Conservation (phyloP, 2,329 filamentous ascomycete genomes). For the Dactylonectria estremocensis region DNA sequence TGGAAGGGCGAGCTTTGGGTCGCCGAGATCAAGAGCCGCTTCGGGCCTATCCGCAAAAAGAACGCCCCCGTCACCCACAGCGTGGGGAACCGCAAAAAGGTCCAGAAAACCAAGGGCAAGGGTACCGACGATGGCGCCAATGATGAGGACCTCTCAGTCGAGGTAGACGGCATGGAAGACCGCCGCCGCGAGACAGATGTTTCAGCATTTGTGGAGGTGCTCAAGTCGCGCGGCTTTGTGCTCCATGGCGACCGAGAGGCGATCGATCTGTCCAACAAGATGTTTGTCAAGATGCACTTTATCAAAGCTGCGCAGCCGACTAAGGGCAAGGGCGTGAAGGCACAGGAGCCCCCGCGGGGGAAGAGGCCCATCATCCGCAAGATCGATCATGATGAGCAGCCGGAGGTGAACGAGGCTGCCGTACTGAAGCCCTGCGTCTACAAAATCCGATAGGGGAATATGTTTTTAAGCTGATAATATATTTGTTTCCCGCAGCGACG, state of each 20-base stretch:
- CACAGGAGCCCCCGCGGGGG: constrained; percentile 70
- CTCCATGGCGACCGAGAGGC: constrained; percentile 76
- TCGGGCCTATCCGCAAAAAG: constrained; percentile 63
- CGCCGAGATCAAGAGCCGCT: constrained; percentile 95
- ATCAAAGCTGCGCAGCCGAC: constrained; percentile 83
- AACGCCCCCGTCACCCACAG: constrained; percentile 73
- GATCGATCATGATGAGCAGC: constrained; percentile 69
- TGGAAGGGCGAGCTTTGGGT: constrained; percentile 98
- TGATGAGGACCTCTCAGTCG: constrained; percentile 74
- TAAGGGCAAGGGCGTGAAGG: constrained; percentile 80
- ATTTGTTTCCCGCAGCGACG: constrained; percentile 32
- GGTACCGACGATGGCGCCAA: constrained; percentile 64
- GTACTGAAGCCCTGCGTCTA: constrained; percentile 96
- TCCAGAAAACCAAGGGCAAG: constrained; percentile 63
- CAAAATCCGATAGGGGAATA: constrained; percentile 78
- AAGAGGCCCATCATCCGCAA: constrained; percentile 70
- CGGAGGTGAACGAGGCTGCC: constrained; percentile 73
- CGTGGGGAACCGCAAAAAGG: constrained; percentile 78
- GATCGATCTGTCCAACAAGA: constrained; percentile 91
- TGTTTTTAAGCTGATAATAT: constrained; percentile 14
- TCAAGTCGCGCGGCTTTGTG: constrained; percentile 87
- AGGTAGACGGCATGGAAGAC: constrained; percentile 78
- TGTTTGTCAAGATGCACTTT: constrained; percentile 99
- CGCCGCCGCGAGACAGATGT: constrained; percentile 85
- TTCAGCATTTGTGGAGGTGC: constrained; percentile 86